phyloP scores from a whole-genome alignment of 164 flowering plant genomes.

The Vitis labrusca region DNA sequence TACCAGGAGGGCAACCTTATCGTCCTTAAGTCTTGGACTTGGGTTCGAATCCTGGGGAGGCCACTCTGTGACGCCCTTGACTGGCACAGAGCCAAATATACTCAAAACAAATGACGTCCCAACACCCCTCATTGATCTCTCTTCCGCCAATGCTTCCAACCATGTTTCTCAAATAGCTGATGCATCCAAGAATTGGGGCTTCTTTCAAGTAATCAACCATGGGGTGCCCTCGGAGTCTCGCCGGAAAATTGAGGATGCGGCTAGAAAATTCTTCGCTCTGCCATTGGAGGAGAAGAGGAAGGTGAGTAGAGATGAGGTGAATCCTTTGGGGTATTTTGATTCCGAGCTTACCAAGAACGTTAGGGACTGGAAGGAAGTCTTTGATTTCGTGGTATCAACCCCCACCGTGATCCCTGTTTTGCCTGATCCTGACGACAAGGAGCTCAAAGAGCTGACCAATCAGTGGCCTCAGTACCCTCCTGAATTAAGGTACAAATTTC shows the following conservation, averaged over 20 bases:
- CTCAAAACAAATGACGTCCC: too few relatives aligned
- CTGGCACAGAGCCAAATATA: too few relatives aligned
- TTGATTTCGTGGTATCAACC: constrained; percentile 27
- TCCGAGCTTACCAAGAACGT: constrained; percentile 55
- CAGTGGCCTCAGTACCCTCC: constrained; percentile 42
- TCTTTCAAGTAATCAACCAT: constrained; percentile 56
- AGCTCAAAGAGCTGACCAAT: constrained; percentile 20
- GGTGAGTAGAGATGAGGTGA: constrained; percentile 36
- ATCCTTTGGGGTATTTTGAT: constrained; percentile 43
- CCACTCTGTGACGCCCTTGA: too few relatives aligned
- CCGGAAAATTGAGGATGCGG: constrained; percentile 18
- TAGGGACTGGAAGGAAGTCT: constrained; percentile 66
- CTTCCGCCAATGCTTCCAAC: too few relatives aligned
- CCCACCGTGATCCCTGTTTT: constrained; percentile 34
- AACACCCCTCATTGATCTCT: too few relatives aligned
- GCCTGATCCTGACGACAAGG: constrained; percentile 27
- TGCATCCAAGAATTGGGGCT: constrained; percentile 45
- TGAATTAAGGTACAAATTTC: constrained; percentile 28
- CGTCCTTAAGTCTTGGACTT: too few relatives aligned
- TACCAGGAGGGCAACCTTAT: too few relatives aligned
- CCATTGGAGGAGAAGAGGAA: constrained; percentile 47
- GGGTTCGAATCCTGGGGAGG: too few relatives aligned
- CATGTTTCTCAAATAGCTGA: not conserved
- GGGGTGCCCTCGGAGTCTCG: constrained; percentile 35
- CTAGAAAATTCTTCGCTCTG: constrained; percentile 39